These are phyloP conservation scores for Acmispon strigosus DNA, from an alignment of 306 rosid species.

Conservation along the genomic window DNA sequence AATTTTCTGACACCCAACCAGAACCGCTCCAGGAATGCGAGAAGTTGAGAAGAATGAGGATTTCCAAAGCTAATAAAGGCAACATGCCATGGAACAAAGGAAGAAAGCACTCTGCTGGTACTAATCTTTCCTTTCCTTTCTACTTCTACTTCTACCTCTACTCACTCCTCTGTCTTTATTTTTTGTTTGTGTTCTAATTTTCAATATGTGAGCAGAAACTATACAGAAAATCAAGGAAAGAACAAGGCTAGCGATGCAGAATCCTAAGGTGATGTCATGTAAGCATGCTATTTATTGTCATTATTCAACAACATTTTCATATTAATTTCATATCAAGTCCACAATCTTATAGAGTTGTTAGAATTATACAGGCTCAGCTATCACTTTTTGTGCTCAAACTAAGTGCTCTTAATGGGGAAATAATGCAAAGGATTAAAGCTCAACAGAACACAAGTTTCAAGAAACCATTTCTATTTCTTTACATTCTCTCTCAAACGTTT, in stretches of 20 bases:
- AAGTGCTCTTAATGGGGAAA: background rate
- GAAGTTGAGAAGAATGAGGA: conserved; percentile 67
- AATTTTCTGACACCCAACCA: conserved; percentile 25
- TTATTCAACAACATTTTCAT: conserved; percentile 20
- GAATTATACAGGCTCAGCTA: background rate
- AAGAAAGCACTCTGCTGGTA: conserved; percentile 83
- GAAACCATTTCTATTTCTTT: background rate
- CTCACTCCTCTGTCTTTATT: background rate
- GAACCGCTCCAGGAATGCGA: conserved; percentile 52
- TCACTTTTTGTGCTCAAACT: background rate
- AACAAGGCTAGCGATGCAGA: conserved; percentile 95
- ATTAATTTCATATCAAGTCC: background rate
- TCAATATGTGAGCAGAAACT: conserved; percentile 56
- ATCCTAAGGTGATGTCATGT: conserved; percentile 99
- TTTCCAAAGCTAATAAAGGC: conserved; percentile 92
- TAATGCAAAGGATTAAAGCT: background rate
- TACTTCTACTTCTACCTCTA: background rate
- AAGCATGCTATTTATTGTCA: conserved; percentile 54
- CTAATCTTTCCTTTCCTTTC: background rate
- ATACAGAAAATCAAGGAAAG: conserved; percentile 74
- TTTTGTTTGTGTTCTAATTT: background rate
- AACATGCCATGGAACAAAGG: conserved; percentile 95
- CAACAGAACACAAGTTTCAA: background rate
- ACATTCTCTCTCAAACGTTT: too few species aligned
- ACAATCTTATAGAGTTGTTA: background rate